Conservation (phyloP, 441 rosid species). For the Kokia cookei region DNA sequence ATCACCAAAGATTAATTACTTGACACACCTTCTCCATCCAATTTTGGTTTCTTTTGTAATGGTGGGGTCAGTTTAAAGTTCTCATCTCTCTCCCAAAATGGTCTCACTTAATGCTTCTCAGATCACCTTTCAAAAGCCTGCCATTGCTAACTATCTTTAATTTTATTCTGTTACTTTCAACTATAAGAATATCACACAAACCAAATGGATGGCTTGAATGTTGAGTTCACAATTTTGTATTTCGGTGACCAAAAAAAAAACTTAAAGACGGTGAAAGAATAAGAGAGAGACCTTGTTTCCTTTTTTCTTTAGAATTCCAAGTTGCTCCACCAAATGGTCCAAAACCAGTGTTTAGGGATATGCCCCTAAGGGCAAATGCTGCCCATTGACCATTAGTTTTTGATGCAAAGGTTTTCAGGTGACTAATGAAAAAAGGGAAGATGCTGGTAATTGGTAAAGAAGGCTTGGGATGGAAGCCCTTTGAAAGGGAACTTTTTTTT, state of each 20-base stretch:
- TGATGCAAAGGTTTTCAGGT: not conserved
- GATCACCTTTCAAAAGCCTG: not conserved
- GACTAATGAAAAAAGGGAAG: not conserved
- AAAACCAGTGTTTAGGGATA: not conserved
- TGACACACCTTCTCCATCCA: not conserved
- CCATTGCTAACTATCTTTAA: not conserved
- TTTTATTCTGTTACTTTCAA: not conserved
- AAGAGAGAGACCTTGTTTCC: not conserved
- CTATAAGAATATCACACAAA: not conserved
- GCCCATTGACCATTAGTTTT: not conserved
- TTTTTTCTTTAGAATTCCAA: not conserved
- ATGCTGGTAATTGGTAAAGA: not conserved
- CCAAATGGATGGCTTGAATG: not conserved
- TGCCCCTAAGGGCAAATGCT: not conserved
- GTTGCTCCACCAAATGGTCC: not conserved
- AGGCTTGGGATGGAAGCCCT: slow-evolving; percentile 52
- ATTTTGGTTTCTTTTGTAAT: not conserved
- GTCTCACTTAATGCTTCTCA: not conserved
- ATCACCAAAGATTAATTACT: no score
- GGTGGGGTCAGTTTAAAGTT: not conserved
- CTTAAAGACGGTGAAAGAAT: not conserved
- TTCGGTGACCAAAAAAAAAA: not conserved
- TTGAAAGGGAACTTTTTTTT: slow-evolving; percentile 10
- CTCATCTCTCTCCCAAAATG: not conserved
- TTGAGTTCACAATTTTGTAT: not conserved